These are phyloP conservation scores for Yarrowia keelungensis DNA, from an alignment of 805 yeast species.

Conservation along the genomic window DNA sequence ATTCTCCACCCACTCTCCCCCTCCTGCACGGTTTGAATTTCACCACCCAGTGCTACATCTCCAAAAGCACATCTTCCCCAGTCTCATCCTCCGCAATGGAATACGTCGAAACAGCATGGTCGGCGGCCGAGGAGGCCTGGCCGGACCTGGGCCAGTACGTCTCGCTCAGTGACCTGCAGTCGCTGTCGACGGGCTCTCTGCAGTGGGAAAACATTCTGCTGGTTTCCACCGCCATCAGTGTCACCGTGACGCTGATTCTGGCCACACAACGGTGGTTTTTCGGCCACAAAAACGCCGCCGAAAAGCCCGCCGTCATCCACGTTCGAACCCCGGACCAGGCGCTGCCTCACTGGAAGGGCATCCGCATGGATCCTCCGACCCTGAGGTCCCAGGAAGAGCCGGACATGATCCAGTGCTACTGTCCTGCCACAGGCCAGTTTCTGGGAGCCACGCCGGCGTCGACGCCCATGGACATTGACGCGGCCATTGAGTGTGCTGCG, in stretches of 20 bases:
- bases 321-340: slow-evolving; percentile 76
- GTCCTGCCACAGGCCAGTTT: slow-evolving; percentile 95
- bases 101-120: slow-evolving; percentile 37
- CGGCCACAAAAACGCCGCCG: slow-evolving; percentile 34
- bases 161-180: slow-evolving; percentile 25
- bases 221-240: slow-evolving; percentile 36
- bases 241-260: slow-evolving; percentile 35
- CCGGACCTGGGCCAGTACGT: slow-evolving; percentile 26
- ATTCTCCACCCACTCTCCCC: no score
- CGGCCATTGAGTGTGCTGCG: slow-evolving; percentile 59
- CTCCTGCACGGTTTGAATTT: not conserved
- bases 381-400: slow-evolving; percentile 68
- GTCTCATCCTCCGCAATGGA: slow-evolving; percentile 20
- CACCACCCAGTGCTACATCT: slow-evolving; percentile 26
- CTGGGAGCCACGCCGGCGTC: slow-evolving; percentile 75
- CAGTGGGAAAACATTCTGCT: slow-evolving; percentile 37
- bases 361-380: slow-evolving; percentile 69
- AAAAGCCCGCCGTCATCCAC: slow-evolving; percentile 41
- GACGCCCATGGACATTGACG: slow-evolving; percentile 73
- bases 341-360: slow-evolving; percentile 91
- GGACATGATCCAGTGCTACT: slow-evolving; percentile 75
- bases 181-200: slow-evolving; percentile 32
- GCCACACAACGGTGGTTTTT: slow-evolving; percentile 36
- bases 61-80: not conserved
- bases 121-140: slow-evolving; percentile 36